These are phyloP conservation scores for Nicotiana tabacum DNA, from an alignment of 257 asterid species.

Conservation along the genomic window DNA sequence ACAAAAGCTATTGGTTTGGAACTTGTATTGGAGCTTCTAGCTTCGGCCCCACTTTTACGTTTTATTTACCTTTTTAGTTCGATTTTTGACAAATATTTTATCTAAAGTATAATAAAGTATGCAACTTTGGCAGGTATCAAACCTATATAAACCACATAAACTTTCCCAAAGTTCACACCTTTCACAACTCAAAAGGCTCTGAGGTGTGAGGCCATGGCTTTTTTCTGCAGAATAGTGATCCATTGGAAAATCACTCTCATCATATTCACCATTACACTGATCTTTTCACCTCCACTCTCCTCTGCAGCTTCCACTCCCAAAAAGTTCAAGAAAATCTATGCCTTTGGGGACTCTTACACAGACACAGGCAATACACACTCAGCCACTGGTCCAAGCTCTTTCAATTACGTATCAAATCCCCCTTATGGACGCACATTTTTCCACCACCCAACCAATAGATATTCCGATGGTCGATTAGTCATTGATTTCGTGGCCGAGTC, in stretches of 20 bases:
- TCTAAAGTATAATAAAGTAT: background rate
- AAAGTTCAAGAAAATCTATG: constrained; percentile 49
- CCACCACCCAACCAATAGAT: constrained; percentile 82
- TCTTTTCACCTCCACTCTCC: background rate
- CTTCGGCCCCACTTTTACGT: background rate
- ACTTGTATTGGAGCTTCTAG: too few relatives aligned
- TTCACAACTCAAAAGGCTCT: background rate
- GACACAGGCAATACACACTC: constrained; percentile 92
- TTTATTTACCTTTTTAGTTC: background rate
- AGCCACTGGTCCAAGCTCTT: constrained; percentile 58
- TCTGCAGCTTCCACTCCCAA: background rate
- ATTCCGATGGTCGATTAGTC: constrained; percentile 83
- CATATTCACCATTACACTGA: background rate
- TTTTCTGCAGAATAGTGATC: background rate
- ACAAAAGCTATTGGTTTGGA: too few relatives aligned
- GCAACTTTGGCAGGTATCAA: background rate
- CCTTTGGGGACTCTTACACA: constrained; percentile 89
- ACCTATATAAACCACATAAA: background rate
- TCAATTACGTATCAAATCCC: constrained; percentile 61
- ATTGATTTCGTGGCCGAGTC: constrained; percentile 64
- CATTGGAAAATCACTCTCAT: background rate
- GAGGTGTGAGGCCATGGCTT: background rate
- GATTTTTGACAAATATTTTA: too few relatives aligned
- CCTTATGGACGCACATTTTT: constrained; percentile 84
- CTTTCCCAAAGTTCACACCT: background rate